Base-by-base conservation (phyloP, 495 filamentous ascomycete species). In the Mytilinidion resinicola region DNA sequence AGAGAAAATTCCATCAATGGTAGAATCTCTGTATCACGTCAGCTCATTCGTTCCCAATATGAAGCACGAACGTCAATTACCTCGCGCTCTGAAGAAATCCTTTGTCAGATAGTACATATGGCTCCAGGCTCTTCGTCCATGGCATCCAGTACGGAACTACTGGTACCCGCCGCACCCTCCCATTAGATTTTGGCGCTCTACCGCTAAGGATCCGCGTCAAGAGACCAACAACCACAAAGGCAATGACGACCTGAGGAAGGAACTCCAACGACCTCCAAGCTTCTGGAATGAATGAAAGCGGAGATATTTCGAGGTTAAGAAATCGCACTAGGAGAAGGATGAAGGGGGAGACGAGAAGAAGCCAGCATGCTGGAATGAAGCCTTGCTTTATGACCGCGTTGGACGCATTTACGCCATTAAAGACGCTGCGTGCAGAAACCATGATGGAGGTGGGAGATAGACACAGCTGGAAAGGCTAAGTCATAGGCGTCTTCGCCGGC, bases 141-240 rank as follows among this genome's bases (percentile, higher is more conserved):
- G 82, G 82, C 8, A 85, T 53, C 80, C 80, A 86, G 69, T 85
- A 86, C 11, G 83, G 81, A 9, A 76, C 53, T 36, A 70, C 61
- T 59, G 71, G 73, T 42, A 80, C 73, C 49, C 54, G 66, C 57
- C 66, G 57, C 44, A 57, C 37, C 53, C 55, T 53, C 33, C 57
- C 60, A 35, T 62, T 34, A 6, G 43, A 50, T 4, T 49, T 39
- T 21, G 37, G 11, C 9, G 17, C 15, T 11, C 38, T 56, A 17
- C 60, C 66, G 39, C 60, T 61, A 10, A 70, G 7, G 17, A 62
- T 25, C 21, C 68, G 53, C 15, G 68, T 70, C n/a, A 53, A 38
- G 10, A 70, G 37, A n/a, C 41, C 15, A 34, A 63, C 21, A 3
- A 47, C 47, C 42, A 61, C 52, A 21, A 68, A 15, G 5, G 61